Base-by-base conservation (phyloP, 768 basidiomycete genomes). In the Boletus sp. region DNA sequence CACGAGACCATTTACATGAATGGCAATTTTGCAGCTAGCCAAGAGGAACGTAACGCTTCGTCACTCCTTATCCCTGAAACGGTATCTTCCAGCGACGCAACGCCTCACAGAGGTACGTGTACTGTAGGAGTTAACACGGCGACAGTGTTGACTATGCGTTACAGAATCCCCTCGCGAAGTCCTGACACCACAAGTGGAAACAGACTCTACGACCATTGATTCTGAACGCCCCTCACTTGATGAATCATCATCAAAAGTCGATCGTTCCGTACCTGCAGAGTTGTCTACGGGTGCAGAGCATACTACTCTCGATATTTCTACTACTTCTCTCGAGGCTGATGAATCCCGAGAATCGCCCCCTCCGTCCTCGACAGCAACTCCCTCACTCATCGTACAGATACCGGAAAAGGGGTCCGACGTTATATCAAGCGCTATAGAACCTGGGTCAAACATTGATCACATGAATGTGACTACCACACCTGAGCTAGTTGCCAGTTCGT, bases 1-100 rank as follows among this genome's bases (percentile, higher is more conserved):
- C 70, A 71, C 58, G 63, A 66, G 61, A 60, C 59, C 36, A 52
- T 53, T 32, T 60, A 65, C 51, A 61, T 63, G 58, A 60, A 62
- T 56, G 64, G 62, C 24, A 63, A 57, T 52, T 47, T 55, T 36
- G 49, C 59, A 47, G 47, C 53, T 30, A 57, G 45, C 32, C 59
- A 57, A 52, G 59, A 47, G 28, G 60, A 66, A 47, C 63, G 33
- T 46, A 54, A 61, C 41, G 30, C 52, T 32, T 56, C 62, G 24
- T 47, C 59, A 33, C 58, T 59, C 28, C 46, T 50, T 37, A 53
- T 37, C 4, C 48, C 60, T 40, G 59, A 49, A 54, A 49, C 36
- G n/a, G 32, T 50, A 33, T 55, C 60, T 52, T 56, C 52, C 24
- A 51, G 51, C 20, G 42, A 55, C 11, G 44, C 55, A 52, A 57